Base-by-base conservation (phyloP, 2,329 filamentous ascomycete genomes). In the Lecanicillium sp. region DNA sequence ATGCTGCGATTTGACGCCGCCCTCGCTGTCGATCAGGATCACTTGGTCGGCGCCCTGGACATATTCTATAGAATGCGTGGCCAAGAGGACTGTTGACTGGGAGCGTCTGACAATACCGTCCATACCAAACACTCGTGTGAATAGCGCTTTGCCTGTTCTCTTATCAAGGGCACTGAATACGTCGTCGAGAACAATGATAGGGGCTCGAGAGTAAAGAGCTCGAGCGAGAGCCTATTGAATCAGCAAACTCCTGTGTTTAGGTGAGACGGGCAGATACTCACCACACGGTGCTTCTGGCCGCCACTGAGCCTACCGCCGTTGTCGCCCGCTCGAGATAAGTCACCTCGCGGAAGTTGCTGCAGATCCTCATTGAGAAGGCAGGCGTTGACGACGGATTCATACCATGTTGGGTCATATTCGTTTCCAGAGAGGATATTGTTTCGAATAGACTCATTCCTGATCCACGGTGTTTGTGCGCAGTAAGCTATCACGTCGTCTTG, bases 231-330 rank as follows among this genome's bases (percentile, higher is more conserved):
- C 16, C 22, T 25, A 25, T n/a, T n/a, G n/a, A n/a, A n/a, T n/a
- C n/a, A n/a, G n/a, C n/a, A n/a, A n/a, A n/a, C n/a, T n/a, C n/a
- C n/a, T n/a, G n/a, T 25, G 22, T 25, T 25, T 6, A 25, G 22
- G 11, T 6, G 22, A 25, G 11, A 11, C 22, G 22, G 7, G 11
- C 7, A 7, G 11, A 7, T 25, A 11, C 22, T 25, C 11, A 25
- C 22, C 29, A 38, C 14, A 5, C 36, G 19, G n/a, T 20, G 16
- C 3, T 29, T 29, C 19, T 38, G 36, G 13, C 36, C 36, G 11
- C 36, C 36, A 11, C 36, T 38, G 9, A 38, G 16, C 5, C 29
- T 31, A 19, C 29, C 22, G 3, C 35, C 35, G 28, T 37, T 37
- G 3, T 28, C 25, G 18, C 35, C 35, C 1, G 29, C 35, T 7